phyloP scores from a whole-genome alignment of 345 rosid genomes.

The Acer negundo region DNA sequence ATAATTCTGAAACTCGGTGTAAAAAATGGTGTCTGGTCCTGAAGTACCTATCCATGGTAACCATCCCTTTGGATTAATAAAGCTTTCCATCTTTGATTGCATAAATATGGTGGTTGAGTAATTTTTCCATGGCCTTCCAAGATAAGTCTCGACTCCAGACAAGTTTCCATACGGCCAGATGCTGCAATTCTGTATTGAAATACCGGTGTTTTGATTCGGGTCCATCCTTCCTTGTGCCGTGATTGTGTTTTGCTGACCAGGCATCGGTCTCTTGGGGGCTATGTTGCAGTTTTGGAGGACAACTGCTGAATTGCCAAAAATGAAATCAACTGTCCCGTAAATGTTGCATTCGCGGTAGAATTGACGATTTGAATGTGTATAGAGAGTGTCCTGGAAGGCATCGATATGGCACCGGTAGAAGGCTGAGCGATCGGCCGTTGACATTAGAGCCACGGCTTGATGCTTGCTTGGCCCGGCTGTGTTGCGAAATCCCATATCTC shows the following conservation, averaged over 20 bases:
- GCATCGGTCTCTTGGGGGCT: conserved; percentile 60
- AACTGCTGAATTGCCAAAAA: conserved; percentile 79
- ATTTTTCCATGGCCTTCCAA: conserved; percentile 80
- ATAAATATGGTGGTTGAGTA: conserved; percentile 60
- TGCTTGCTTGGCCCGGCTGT: conserved; percentile 73
- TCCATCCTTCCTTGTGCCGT: conserved; percentile 73
- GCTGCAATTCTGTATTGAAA: conserved; percentile 66
- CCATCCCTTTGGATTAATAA: conserved; percentile 66
- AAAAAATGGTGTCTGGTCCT: conserved; percentile 66
- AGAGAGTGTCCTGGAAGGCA: conserved; percentile 79
- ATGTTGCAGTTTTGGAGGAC: conserved; percentile 69
- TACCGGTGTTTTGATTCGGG: conserved; percentile 81
- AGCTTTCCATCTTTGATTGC: conserved; percentile 46
- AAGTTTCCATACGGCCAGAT: conserved; percentile 50
- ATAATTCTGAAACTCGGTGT: conserved; percentile 49
- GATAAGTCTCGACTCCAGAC: conserved; percentile 39
- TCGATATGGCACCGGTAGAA: conserved; percentile 71
- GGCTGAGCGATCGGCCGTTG: conserved; percentile 51
- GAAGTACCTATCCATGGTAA: conserved; percentile 62
- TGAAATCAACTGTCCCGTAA: conserved; percentile 77
- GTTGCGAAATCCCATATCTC: conserved; percentile 74
- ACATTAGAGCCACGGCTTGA: conserved; percentile 89
- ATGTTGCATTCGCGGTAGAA: conserved; percentile 72
- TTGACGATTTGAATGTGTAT: conserved; percentile 73
- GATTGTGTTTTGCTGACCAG: conserved; percentile 62